These are phyloP conservation scores for Chrysanthemum seticuspe DNA, from an alignment of 129 eudicot genomes.

Conservation along the genomic window DNA sequence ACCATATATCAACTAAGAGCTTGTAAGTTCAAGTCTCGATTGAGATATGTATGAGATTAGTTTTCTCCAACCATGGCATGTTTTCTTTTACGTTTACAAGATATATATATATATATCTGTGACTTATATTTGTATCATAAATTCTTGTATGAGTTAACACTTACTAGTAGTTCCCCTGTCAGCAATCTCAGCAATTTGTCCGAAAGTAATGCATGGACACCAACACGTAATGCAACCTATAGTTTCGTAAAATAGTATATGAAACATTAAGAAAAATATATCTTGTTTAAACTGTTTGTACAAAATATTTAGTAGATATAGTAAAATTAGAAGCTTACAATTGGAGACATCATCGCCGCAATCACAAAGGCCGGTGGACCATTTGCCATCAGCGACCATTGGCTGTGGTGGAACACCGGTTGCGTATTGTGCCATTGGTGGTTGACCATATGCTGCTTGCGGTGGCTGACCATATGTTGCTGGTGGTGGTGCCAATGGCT, in stretches of 20 bases:
- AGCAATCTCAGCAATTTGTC: slow-evolving; percentile 58
- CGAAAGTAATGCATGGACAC: slow-evolving; percentile 79
- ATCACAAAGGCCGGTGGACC: slow-evolving; percentile 64
- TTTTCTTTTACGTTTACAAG: too few species aligned
- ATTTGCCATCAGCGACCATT: slow-evolving; percentile 19
- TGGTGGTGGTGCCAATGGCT: slow-evolving; percentile 13
- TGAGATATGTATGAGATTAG: too few species aligned
- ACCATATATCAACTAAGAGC: too few species aligned
- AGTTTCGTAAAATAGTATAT: neutral
- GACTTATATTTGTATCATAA: neutral
- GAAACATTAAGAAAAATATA: neutral
- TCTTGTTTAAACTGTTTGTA: neutral
- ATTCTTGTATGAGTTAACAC: neutral
- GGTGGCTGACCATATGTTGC: slow-evolving; percentile 1
- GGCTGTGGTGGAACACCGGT: slow-evolving; percentile 17
- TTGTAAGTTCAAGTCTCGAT: too few species aligned
- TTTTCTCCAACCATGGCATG: too few species aligned
- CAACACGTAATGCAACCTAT: slow-evolving; percentile 62
- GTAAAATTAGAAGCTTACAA: slow-evolving; percentile 42
- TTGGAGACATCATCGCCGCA: slow-evolving; percentile 48
- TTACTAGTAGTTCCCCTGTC: slow-evolving; percentile 69
- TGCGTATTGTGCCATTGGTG: neutral
- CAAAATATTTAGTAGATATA: neutral
- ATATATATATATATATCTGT: too few species aligned
- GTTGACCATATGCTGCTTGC: neutral